Evolutionary conservation across 2,329 filamentous ascomycete species (phyloP).

Genomic region (Monosporascus sp.): DNA sequence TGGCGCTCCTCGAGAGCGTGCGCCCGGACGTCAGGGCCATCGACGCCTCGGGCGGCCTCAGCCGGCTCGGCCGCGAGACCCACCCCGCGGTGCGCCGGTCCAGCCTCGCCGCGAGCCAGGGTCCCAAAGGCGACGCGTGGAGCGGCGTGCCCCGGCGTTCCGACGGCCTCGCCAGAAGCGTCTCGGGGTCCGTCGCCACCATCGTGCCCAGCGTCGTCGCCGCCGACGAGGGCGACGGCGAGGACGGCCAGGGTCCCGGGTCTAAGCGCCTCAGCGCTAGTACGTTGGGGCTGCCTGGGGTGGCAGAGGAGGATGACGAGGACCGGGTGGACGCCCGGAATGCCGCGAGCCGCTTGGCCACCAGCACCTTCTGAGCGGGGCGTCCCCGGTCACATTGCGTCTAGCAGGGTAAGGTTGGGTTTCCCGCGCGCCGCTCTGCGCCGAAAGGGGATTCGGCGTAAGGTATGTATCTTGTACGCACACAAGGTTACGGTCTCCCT

Average conservation of each 20-base stretch:
- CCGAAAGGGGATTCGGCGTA: too few species aligned
- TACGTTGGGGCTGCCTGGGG: constrained; percentile 47
- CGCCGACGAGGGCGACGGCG: constrained; percentile 56
- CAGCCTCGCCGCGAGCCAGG: constrained; percentile 81
- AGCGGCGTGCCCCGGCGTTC: constrained; percentile 83
- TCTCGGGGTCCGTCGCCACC: constrained; percentile 68
- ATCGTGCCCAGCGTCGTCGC: constrained; percentile 32
- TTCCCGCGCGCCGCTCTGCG: too few species aligned
- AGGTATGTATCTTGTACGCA: too few species aligned
- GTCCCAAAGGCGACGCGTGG: constrained; percentile 97
- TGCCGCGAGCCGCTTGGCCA: constrained; percentile 86
- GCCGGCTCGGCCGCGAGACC: constrained; percentile 80
- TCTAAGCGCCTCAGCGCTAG: constrained; percentile 31
- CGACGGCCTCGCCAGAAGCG: constrained; percentile 71
- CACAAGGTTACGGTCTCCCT: too few species aligned
- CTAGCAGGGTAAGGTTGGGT: too few species aligned
- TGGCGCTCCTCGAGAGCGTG: constrained; percentile 90
- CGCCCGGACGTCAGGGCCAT: constrained; percentile 90
- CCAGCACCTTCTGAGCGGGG: constrained; percentile 78
- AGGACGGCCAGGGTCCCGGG: constrained; percentile 37
- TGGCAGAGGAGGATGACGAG: constrained; percentile 80
- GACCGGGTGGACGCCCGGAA: constrained; percentile 94
- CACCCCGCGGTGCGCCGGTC: constrained; percentile 71
- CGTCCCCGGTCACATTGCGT: too few species aligned
- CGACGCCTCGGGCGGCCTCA: constrained; percentile 84